A percentile compares a stretch with the other conserved stretches of the same genome.
Conservation (phyloP, 1,139 yeast species). For the Geotrichum cucujoidarum region DNA sequence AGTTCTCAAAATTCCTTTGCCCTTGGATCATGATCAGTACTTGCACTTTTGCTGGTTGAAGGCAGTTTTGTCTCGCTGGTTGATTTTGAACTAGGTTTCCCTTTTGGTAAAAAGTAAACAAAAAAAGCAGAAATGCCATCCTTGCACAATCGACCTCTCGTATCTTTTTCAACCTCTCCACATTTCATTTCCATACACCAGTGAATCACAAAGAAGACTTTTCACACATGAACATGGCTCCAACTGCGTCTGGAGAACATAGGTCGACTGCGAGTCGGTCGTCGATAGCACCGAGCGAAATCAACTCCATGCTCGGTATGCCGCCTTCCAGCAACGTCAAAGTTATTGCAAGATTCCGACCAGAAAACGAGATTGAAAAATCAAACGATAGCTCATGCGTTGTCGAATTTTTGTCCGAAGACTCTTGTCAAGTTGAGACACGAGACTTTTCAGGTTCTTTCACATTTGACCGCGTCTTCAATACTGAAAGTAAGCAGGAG, state of each 20-base stretch:
- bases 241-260: constrained; percentile 13
- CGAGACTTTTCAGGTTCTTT: constrained; percentile 39
- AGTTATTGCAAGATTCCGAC: constrained; percentile 64
- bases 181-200: neutral
- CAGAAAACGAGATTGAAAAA: constrained; percentile 29
- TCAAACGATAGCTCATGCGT: constrained; percentile 4
- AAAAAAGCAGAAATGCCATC: too few species aligned
- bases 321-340: constrained; percentile 38
- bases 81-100: too few species aligned
- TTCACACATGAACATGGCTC: neutral
- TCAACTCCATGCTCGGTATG: neutral
- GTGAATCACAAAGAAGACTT: neutral
- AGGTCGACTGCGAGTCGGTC: constrained; percentile 15
- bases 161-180: neutral
- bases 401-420: constrained; percentile 50
- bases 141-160: too few species aligned
- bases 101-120: too few species aligned
- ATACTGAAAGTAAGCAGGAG: constrained; percentile 46
- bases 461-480: constrained; percentile 66
- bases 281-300: constrained; percentile 7
- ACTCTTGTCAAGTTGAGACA: constrained; percentile 41
- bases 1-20: too few species aligned
- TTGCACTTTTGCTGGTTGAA: too few species aligned
- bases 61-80: too few species aligned
- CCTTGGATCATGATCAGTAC: too few species aligned